Conservation (phyloP, 306 rosid species). For the Begonia peltatifolia region DNA sequence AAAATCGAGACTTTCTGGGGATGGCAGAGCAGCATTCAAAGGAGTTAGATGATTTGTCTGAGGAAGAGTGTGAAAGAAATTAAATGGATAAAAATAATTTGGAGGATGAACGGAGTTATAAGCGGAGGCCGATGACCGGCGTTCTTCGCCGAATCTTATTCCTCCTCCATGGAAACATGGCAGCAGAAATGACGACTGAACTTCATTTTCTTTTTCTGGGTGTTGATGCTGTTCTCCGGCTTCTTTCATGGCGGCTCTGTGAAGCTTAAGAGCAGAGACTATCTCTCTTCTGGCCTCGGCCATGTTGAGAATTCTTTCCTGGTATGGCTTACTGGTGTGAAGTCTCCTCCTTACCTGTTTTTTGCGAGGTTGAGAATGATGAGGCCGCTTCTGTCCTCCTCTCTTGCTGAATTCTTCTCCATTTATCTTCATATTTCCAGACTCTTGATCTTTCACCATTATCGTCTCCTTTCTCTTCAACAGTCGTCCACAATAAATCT, state of each 20-base stretch:
- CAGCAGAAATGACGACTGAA: constrained; percentile 4
- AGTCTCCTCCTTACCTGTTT: constrained; percentile 75
- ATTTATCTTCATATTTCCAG: too few relatives aligned
- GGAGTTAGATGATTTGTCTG: neutral
- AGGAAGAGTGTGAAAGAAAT: constrained; percentile 24
- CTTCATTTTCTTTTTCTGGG: constrained; percentile 15
- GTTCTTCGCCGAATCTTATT: constrained; percentile 23
- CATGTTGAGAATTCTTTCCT: constrained; percentile 68
- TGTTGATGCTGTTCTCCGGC: constrained; percentile 41
- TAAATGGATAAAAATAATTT: constrained; percentile 9
- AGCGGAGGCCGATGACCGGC: constrained; percentile 25
- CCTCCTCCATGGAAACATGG: constrained; percentile 30
- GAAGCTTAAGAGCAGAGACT: constrained; percentile 74
- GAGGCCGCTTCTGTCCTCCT: too few relatives aligned
- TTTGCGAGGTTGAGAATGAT: constrained; percentile 17
- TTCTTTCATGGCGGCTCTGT: constrained; percentile 81
- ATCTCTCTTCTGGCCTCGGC: constrained; percentile 95
- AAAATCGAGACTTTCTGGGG: constrained; percentile 36
- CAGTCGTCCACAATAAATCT: neutral
- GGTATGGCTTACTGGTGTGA: constrained; percentile 59
- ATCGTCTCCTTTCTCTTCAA: too few relatives aligned
- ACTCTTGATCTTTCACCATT: too few relatives aligned
- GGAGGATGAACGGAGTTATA: constrained; percentile 18
- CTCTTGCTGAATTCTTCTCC: too few relatives aligned
- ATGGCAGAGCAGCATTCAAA: constrained; percentile 17